Conservation (phyloP, 139 green algal species). For the Tetraselmis chui region DNA sequence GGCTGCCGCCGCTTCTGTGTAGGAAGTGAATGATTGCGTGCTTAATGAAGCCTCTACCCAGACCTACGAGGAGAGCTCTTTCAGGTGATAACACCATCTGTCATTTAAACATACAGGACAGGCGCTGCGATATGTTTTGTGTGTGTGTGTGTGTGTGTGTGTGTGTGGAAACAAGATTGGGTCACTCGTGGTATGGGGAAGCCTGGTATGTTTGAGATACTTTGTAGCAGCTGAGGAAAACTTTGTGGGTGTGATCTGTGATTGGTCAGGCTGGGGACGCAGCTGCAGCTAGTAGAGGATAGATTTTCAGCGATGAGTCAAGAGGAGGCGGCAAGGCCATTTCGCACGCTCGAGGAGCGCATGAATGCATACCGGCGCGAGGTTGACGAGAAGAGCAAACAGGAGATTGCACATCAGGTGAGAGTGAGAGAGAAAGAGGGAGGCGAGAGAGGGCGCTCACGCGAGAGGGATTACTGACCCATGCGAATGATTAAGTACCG, state of each 20-base stretch:
- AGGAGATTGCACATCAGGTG: constrained; percentile 34
- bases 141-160: too few species aligned
- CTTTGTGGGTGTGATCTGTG: too few species aligned
- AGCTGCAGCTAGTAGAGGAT: neutral
- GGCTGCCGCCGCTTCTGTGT: too few species aligned
- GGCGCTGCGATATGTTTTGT: too few species aligned
- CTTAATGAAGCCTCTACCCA: neutral
- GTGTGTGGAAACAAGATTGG: too few species aligned
- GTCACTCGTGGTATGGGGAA: too few species aligned
- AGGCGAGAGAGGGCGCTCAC: too few species aligned
- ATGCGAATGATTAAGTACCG: too few species aligned
- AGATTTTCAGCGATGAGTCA: neutral
- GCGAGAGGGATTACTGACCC: too few species aligned
- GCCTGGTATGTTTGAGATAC: too few species aligned
- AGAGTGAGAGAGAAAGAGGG: neutral
- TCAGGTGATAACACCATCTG: neutral
- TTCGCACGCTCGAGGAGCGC: constrained; percentile 32
- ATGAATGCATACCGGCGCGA: constrained; percentile 36
- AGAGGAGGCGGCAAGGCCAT: constrained; percentile 2
- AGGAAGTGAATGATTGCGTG: neutral
- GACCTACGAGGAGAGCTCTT: neutral
- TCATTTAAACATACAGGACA: too few species aligned
- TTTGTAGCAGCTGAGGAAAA: too few species aligned
- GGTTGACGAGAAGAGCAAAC: constrained; percentile 35
- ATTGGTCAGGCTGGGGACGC: neutral